Percentiles rank a stretch among this genome's conserved stretches.
Evolutionary conservation across 2,329 filamentous ascomycete genomes (phyloP).

Genomic region (Capronia epimyces): DNA sequence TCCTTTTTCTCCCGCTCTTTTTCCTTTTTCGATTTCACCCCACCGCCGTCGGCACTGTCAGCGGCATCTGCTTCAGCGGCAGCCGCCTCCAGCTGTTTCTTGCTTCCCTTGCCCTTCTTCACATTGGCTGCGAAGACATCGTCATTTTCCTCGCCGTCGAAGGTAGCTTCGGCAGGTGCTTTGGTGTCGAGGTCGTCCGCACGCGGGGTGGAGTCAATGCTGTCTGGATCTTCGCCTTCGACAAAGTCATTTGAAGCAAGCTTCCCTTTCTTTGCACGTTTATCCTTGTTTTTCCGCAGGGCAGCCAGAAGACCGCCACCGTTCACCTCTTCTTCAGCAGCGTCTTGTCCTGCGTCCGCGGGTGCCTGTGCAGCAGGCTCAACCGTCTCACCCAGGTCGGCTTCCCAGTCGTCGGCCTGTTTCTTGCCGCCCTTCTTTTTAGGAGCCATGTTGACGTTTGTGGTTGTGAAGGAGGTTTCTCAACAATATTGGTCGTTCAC

Average conservation of each 20-base stretch:
- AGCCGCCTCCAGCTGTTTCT: constrained; percentile 41
- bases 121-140: constrained; percentile 75
- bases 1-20: constrained; percentile 99
- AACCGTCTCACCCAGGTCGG: constrained; percentile 75
- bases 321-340: constrained; percentile 51
- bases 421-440: constrained; percentile 88
- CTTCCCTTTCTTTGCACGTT: constrained; percentile 86
- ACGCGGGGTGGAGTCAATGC: constrained; percentile 39
- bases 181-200: constrained; percentile 53
- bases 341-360: constrained; percentile 40
- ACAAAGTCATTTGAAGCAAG: constrained; percentile 65
- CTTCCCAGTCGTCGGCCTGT: constrained; percentile 88
- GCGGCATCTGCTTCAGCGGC: constrained; percentile 38
- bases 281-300: constrained; percentile 74
- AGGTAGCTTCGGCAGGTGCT: constrained; percentile 71
- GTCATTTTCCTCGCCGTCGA: constrained; percentile 81
- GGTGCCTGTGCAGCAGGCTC: constrained; percentile 54
- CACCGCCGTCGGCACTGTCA: constrained; percentile 49
- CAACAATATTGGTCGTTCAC: constrained; percentile 23
- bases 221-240: constrained; percentile 59
- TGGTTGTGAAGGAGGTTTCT: constrained; percentile 8
- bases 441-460: constrained; percentile 62
- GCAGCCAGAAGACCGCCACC: constrained; percentile 65
- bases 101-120: constrained; percentile 63
- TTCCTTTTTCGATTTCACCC: constrained; percentile 91